Conservation (phyloP, 176 grass and related monocot species). For the Oryza rufipogon region DNA sequence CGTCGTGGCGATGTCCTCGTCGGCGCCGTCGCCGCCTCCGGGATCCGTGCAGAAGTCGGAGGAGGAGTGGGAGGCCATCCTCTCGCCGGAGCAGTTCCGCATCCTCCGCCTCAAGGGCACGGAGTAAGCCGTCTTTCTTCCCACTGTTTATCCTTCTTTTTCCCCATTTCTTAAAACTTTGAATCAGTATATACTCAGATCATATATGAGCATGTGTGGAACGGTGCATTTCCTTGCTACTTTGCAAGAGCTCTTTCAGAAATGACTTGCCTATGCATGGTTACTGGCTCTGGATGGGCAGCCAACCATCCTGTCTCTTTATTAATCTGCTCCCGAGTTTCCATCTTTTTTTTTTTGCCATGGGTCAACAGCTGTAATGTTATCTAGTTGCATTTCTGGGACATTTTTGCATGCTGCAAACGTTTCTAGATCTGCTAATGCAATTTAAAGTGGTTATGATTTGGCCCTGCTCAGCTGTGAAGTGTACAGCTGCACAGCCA, state of each 20-base stretch:
- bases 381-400: too few species aligned
- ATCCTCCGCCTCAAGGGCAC: conserved; percentile 94
- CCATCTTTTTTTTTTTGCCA: neutral
- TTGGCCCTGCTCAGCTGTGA: too few species aligned
- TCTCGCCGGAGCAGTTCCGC: conserved; percentile 90
- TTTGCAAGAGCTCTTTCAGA: neutral
- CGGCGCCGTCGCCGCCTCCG: conserved; percentile 43
- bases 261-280: too few species aligned
- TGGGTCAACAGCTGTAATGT: neutral
- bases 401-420: neutral
- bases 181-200: neutral
- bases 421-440: neutral
- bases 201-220: neutral
- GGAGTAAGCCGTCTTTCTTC: conserved; percentile 58
- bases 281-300: neutral
- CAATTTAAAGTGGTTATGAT: neutral
- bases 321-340: neutral
- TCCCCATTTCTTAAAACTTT: neutral
- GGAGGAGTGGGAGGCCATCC: conserved; percentile 88
- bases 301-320: neutral
- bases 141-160: neutral
- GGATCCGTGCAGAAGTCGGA: conserved; percentile 66
- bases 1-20: conserved; percentile 47
- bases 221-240: neutral
- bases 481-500: too few species aligned